Base-by-base conservation (phyloP, 441 rosid species). In the Pelargonium myrrhifolium region DNA sequence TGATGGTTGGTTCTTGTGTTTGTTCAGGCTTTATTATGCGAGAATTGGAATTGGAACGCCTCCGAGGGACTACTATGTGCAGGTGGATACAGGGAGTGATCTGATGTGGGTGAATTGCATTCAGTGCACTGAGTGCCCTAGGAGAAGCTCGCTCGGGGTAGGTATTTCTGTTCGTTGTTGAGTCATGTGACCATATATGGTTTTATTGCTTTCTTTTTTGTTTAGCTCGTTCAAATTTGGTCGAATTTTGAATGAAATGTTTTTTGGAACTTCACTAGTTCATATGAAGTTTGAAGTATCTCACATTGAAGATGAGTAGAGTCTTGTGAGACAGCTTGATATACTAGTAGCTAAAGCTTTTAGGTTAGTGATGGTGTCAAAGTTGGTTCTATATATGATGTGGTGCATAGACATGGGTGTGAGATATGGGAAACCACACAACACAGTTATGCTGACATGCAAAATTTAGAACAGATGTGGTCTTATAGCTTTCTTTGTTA, bases 81-180 rank as follows among this genome's bases (percentile, higher is more conserved):
- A 94, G 79, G 88, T 94, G 0, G 99, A 94, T 76, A 94, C 99
- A 8, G 99, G 99, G 15, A 94, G 97, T 75, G 99, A 94, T 75
- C 79, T 89, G 45, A 89, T 89, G 96, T 94, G 99, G 99, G 98
- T 94, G 5, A 94, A 94, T 76, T 92, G 98, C 66, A 87, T 87
- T 18, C 84, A 88, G 21, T 94, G 99, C 72, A 82, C 62, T 62
- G 93, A 88, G 39, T 94, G 99, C 80, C 99, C 97, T 5, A 85
- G 35, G 74, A 83, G 84, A 75, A 94, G 97, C 86, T 82, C 89
- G 62, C 97, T 94, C 77, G 97, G 97, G 76, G 99, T 93, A 91
- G 11, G 18, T 22, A n/a, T 1, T 56, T 1, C 28, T 12, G 20
- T 18, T 20, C 60, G 2, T 22, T 55, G 35, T 31, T 31, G 35